Evolutionary conservation across 2,329 filamentous ascomycete species (phyloP), one percentile per base, ranked within the genome.

Genomic region (Epichloe sylvatica): DNA sequence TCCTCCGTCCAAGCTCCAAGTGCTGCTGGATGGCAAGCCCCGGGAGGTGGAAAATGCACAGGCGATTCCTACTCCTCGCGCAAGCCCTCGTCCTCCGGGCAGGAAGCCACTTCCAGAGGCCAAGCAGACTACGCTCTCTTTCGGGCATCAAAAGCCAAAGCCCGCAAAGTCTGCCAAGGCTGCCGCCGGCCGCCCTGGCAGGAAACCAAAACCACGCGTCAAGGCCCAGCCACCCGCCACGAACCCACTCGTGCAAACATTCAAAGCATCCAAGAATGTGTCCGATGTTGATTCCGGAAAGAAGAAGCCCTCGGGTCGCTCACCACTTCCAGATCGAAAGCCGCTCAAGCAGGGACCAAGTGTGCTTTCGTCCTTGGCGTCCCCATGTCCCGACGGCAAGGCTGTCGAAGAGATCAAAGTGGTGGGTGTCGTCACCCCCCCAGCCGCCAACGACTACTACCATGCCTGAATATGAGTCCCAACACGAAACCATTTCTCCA

Each of bases 51-150:
- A 71, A 45, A 67, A 70, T 25, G 60, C 67, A 17, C 67, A 73
- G 54, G 70, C 72, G 45, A 79, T 83, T 36, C 74, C 72, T 3
- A 83, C 78, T 2, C 78, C 78, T 6, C 70, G 66, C 45, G 70
- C 77, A 19, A 82, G 76, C 57, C 78, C 78, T 56, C 78, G 78
- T 55, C 64, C 71, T 23, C 65, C 66, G 15, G 68, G 70, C 35
- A 64, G 59, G 52, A 74, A 70, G 61, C 63, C 59, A 48, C 58
- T 54, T 13, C 52, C 55, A 17, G 74, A 70, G 56, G 54, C 68
- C 43, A 80, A 74, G 59, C 78, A 81, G 57, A 71, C 68, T 54
- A 73, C 68, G 53, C 68, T 82, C 34, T 55, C 62, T 1, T 77
- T 79, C 52, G 60, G 50, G n/a, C 55, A 57, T 25, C 47, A 54